Conservation (phyloP, 495 filamentous ascomycete genomes). For the Tuber microsphaerosporum region DNA sequence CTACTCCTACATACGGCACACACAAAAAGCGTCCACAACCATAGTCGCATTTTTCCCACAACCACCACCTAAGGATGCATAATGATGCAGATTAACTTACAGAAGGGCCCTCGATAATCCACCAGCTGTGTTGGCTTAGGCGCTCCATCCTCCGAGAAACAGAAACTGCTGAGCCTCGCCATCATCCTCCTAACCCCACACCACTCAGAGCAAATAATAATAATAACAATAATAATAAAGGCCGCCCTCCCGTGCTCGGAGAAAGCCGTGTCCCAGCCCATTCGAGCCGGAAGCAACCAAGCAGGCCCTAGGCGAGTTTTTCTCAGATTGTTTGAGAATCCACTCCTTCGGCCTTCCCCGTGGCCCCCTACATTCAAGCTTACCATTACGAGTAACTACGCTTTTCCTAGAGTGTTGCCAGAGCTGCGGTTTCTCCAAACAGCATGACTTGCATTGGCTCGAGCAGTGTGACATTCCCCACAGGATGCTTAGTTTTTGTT, state of each 20-base stretch:
- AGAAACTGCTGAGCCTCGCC: background rate
- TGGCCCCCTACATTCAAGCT: background rate
- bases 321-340: background rate
- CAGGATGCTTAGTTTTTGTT: background rate
- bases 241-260: background rate
- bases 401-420: background rate
- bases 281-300: background rate
- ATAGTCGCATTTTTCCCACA: background rate
- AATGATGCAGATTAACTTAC: background rate
- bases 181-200: background rate
- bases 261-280: conserved; percentile 1
- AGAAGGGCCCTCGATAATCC: background rate
- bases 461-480: background rate
- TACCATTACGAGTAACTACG: background rate
- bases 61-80: background rate
- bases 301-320: background rate
- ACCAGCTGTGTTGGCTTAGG: background rate
- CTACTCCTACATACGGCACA: background rate
- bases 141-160: background rate
- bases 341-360: background rate
- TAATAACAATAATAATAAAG: background rate
- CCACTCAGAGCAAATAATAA: background rate
- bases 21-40: background rate
- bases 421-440: background rate
- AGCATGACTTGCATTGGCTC: background rate